Conservation (phyloP, 352 stramenopile genomes). For the Globisporangium uncinulatum region DNA sequence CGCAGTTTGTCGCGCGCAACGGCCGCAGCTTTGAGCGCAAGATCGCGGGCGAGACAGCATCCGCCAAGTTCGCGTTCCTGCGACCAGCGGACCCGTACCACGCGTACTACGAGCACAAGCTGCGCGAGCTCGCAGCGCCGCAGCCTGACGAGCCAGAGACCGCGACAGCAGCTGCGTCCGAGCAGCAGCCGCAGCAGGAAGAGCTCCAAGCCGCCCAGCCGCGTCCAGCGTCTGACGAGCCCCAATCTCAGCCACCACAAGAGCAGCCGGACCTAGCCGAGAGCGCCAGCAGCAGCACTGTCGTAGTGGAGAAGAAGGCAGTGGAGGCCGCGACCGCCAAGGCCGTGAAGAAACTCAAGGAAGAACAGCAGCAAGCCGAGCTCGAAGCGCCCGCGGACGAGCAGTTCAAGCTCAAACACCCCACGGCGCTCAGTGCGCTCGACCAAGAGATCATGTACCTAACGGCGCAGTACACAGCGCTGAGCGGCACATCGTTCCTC, state of each 20-base stretch:
- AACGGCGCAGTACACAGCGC: slow-evolving; percentile 96
- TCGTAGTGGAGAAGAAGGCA: slow-evolving; percentile 84
- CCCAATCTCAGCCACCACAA: slow-evolving; percentile 1
- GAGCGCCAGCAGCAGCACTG: slow-evolving; percentile 20
- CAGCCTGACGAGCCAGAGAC: no score
- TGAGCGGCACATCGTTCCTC: slow-evolving; percentile 95
- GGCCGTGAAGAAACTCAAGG: slow-evolving; percentile 90
- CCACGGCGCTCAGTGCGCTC: slow-evolving; percentile 82
- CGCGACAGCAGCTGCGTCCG: slow-evolving; percentile 3
- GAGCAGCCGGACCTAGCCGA: slow-evolving; percentile 8
- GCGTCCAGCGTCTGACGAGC: no score
- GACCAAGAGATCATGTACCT: slow-evolving; percentile 98
- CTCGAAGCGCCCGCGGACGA: slow-evolving; percentile 57
- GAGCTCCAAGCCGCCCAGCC: no score
- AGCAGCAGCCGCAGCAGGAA: slow-evolving; percentile 15
- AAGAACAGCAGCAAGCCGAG: slow-evolving; percentile 72
- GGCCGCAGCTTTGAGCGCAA: slow-evolving; percentile 96
- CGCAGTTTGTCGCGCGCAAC: slow-evolving; percentile 97
- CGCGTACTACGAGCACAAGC: slow-evolving; percentile 98
- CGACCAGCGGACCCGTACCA: slow-evolving; percentile 94
- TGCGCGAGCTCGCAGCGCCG: slow-evolving; percentile 77
- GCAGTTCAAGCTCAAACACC: slow-evolving; percentile 86
- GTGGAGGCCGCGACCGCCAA: slow-evolving; percentile 78
- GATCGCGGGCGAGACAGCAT: slow-evolving; percentile 95
- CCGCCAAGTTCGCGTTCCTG: slow-evolving; percentile 98